A percentile compares a stretch with the other conserved stretches of the same genome.
Evolutionary conservation across 345 rosid genomes (phyloP).

Genomic region (Gossypium stocksii): DNA sequence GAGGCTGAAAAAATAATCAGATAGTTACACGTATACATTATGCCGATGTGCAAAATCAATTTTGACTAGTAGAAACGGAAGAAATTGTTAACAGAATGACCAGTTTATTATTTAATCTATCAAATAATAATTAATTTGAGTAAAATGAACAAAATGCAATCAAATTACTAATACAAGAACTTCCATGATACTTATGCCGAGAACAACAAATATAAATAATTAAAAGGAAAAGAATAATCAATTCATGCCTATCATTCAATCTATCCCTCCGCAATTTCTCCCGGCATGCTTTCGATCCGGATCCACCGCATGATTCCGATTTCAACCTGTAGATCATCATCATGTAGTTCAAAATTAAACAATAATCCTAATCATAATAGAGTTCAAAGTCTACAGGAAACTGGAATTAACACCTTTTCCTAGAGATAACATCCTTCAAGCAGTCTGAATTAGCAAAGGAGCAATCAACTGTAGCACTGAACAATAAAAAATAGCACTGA

Average conservation of each 20-base stretch:
- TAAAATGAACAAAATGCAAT: too few species aligned
- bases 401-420: conserved; percentile 30
- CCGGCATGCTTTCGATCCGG: conserved; percentile 92
- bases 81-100: too few species aligned
- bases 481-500: not conserved
- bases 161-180: too few species aligned
- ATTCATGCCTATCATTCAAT: conserved; percentile 79
- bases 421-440: conserved; percentile 30
- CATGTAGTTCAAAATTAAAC: not conserved
- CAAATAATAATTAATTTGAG: too few species aligned
- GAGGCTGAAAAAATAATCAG: too few species aligned
- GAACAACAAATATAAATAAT: not conserved
- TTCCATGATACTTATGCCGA: accelerated
- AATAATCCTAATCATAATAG: not conserved
- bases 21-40: too few species aligned
- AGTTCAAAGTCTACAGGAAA: not conserved
- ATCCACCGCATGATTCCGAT: conserved; percentile 46
- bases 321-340: conserved; percentile 34
- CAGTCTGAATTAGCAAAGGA: conserved; percentile 31
- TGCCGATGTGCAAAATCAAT: too few species aligned
- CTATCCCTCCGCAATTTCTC: conserved; percentile 96
- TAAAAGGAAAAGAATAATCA: not conserved
- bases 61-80: too few species aligned
- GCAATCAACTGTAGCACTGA: conserved; percentile 29
- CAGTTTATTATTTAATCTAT: too few species aligned